Base-by-base conservation (phyloP, 2,329 filamentous ascomycete genomes). In the Penicillium griseofulvum region DNA sequence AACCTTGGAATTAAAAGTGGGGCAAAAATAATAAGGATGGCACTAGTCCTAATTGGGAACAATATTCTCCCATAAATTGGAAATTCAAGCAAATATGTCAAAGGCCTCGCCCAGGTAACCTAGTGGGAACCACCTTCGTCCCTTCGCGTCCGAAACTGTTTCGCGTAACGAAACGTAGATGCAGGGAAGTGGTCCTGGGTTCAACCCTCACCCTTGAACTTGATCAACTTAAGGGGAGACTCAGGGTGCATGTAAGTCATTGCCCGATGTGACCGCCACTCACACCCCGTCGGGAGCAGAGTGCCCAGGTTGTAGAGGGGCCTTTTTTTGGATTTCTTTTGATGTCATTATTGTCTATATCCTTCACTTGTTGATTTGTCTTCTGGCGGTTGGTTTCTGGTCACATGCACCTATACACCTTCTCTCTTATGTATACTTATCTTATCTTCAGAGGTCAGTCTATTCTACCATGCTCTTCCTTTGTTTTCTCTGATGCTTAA, bases 251-350 rank as follows among this genome's bases (percentile, higher is more conserved):
- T 24, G 43, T 45, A 45, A 45, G 43, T 45, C 43, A 33, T 45
- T 45, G 43, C 29, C 43, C 29, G 43, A 45, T 45, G 29, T 24
- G 43, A 45, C 43, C 29, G 29, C 43, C 43, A 5, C 2, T n/a
- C 9, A 33, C 2, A 33, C 43, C 42, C 42, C 43, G 14, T 45
- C 29, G 43, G 43, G 17, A 45, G 43, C 29, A 12, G 29, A 12
- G 17, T 5, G 3, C 17, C 43, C 43, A 24, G 43, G 28, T 45
- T 45, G 43, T 34, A 45, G 43, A 45, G 43, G 14, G 1, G 17
- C 29, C 29, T 24, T 33, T 24, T 33, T 33, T 24, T 44, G 5
- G 8, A 5, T 34, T 12, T 16, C 16, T 31, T 31, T 24, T 45
- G 5, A 34, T n/a, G 17, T 24, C 24, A 22, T 5, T n/a, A 5